phyloP scores from a whole-genome alignment of 163 green algal genomes.

The Trebouxia gelatinosa region DNA sequence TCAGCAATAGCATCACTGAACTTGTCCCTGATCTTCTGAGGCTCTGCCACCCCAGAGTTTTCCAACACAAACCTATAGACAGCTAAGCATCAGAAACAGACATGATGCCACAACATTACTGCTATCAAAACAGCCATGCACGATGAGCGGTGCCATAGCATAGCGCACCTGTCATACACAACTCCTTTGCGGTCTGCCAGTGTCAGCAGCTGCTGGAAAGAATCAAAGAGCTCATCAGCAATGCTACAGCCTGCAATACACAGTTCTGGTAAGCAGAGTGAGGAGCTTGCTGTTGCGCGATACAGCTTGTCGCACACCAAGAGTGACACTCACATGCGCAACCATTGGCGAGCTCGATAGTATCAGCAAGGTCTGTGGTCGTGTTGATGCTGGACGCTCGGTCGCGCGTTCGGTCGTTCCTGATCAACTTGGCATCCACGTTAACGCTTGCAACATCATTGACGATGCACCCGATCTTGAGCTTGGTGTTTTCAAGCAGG shows the following conservation, averaged over 20 bases:
- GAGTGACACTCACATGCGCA: slow-evolving; percentile 78
- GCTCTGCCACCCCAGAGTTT: slow-evolving; percentile 92
- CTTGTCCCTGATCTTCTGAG: slow-evolving; percentile 87
- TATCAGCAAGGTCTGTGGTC: slow-evolving; percentile 86
- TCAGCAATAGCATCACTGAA: slow-evolving; percentile 77
- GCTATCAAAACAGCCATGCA: not conserved
- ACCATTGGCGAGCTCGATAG: slow-evolving; percentile 92
- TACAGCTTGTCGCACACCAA: not conserved
- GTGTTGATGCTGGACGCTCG: slow-evolving; percentile 41
- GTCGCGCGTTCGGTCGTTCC: slow-evolving; percentile 64
- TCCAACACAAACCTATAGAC: slow-evolving; percentile 87
- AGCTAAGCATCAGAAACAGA: not conserved
- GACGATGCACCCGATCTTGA: slow-evolving; percentile 91
- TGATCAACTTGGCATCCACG: slow-evolving; percentile 94
- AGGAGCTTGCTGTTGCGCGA: not conserved
- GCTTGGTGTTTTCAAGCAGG: slow-evolving; percentile 77
- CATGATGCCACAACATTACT: not conserved
- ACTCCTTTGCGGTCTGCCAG: slow-evolving; percentile 70
- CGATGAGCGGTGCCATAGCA: not conserved
- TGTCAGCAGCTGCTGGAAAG: slow-evolving; percentile 83
- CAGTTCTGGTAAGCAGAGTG: not conserved
- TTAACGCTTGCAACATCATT: slow-evolving; percentile 94
- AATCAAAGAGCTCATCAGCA: slow-evolving; percentile 88
- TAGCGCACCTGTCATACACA: slow-evolving; percentile 70
- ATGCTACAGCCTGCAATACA: slow-evolving; percentile 79